Base-by-base conservation (phyloP, 2,329 filamentous ascomycete genomes). In the Colletotrichum karsti region DNA sequence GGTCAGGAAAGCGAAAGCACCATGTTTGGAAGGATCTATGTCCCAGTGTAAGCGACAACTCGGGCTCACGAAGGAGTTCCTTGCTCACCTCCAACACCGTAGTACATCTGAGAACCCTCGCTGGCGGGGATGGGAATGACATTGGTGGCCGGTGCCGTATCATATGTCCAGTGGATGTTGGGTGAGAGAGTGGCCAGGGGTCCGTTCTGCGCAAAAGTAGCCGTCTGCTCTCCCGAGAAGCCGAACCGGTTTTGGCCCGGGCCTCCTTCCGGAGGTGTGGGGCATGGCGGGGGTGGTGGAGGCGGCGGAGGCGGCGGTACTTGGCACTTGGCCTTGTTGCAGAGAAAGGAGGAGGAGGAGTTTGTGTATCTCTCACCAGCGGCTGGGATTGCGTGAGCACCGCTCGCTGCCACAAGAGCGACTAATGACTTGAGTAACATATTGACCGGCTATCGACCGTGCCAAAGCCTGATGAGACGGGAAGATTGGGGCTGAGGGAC, bases 1-100 rank as follows among this genome's bases (percentile, higher is more conserved):
- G 9, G 65, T 74, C 18, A 77, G 28, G 22, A 73, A 74, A 3
- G 75, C 75, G 56, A 69, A 76, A 54, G 73, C 69, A 5, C 73
- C 74, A 8, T 70, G 10, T n/a, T 37, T 53, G 7, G 50, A 33
- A 8, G 50, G 30, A 7, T 37, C 50, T 53, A 1, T 1, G n/a
- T 4, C 18, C 1, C 7, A 2, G n/a, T 35, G 30, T 53, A 2
- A 37, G 18, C 0, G n/a, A 35, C 28, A 20, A 12, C n/a, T 8
- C 9, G 3, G 5, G 12, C 33, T 12, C 0, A 13, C 7, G 13
- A 6, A 35, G 9, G 18, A 2, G 9, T 3, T 33, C 3, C 3
- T 7, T 15, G 44, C 61, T 72, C 42, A 70, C 70, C 54, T n/a
- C 70, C 63, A 15, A 69, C 41, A 7, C 74, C 74, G 22, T 75